Conservation (phyloP, 805 yeast species). For the Schwanniomyces sp. region DNA sequence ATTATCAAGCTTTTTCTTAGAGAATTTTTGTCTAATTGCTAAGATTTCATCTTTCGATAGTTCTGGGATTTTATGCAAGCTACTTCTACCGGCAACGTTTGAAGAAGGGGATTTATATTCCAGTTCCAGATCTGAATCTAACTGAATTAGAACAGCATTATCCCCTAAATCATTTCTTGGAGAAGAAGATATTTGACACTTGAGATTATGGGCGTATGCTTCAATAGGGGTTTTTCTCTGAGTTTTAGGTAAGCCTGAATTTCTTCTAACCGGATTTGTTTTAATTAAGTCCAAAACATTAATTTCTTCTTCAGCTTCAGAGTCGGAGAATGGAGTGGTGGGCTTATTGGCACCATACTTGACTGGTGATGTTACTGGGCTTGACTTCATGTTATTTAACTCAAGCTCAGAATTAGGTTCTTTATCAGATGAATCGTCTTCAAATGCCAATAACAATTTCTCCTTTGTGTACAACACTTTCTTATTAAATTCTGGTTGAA, state of each 20-base stretch:
- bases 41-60: conserved; percentile 32
- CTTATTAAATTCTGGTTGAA: conserved; percentile 29
- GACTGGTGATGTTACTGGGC: conserved; percentile 35
- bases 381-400: conserved; percentile 13
- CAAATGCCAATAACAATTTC: conserved; percentile 33
- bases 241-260: neutral
- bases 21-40: conserved; percentile 30
- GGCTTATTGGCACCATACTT: conserved; percentile 2
- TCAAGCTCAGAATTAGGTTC: conserved; percentile 10
- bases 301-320: conserved; percentile 10
- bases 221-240: conserved; percentile 29
- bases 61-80: conserved; percentile 22
- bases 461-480: conserved; percentile 27
- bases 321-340: neutral
- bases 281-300: conserved; percentile 9
- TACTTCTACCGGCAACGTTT: conserved; percentile 4
- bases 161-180: conserved; percentile 18
- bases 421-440: conserved; percentile 18
- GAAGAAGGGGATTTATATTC: conserved; percentile 8
- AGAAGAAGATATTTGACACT: conserved; percentile 22
- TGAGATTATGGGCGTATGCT: conserved; percentile 32
- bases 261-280: conserved; percentile 1
- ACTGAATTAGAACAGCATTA: conserved; percentile 12
- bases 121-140: conserved; percentile 29
- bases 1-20: conserved; percentile 17